Base-by-base conservation (phyloP, 352 stramenopile genomes). In the Globisporangium okanoganense region DNA sequence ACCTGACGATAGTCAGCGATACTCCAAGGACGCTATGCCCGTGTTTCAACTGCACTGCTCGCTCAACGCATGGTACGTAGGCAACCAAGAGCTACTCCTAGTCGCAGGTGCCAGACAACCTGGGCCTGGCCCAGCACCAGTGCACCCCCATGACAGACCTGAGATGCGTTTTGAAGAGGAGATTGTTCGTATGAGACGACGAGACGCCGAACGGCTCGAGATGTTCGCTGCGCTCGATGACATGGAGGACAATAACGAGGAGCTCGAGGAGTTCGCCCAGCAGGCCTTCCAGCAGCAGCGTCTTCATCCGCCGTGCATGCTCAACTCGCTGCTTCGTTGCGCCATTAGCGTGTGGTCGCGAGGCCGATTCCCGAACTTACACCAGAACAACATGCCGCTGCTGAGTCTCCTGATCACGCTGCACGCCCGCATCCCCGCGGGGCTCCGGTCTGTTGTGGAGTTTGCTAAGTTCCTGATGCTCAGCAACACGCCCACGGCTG, bases 391-490 rank as follows among this genome's bases (percentile, higher is more conserved):
- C 20, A 72, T 64, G 10, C 58, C 75, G 9, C 47, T 76, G 35
- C 53, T 87, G 36, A 51, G 25, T 18, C n/a, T 83, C 56, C 53
- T 86, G 45, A 55, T 83, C 25, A 62, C 66, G 16, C 59, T 72
- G 27, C 63, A 70, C 47, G 49, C 27, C 35, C 65, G 66, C 5
- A 71, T 88, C 54, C 64, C 78, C 10, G 60, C 57, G 1, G 70
- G 71, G 10, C 56, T 94, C 13, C 78, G 75, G 2, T 77, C 65
- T 14, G 87, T 92, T 38, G 53, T 90, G 38, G 82, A 94, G 58
- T 91, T 86, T 65, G 75, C 73, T 22, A 83, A 79, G 56, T 92
- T 78, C 52, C 57, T 91, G 9, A 56, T 75, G 1, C 72, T 75
- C 33, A 75, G 64, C 0, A 71, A 78, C 43, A 63, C 72, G 1